Evolutionary conservation across 352 stramenopile species (phyloP).

Genomic region (Pythium aquatile): DNA sequence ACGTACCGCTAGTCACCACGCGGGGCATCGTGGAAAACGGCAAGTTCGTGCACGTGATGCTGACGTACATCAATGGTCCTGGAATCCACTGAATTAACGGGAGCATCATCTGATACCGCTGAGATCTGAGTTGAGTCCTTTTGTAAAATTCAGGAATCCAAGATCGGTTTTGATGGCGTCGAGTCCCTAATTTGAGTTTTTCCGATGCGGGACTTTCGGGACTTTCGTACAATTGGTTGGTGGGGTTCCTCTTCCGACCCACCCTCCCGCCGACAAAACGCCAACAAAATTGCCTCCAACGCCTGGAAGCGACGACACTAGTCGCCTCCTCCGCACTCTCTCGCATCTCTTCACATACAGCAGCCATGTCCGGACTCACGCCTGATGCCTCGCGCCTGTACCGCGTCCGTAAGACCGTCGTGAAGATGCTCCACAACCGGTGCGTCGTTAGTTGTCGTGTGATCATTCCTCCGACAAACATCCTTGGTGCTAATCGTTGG

Average conservation of each 20-base stretch:
- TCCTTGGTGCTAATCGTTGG: slow-evolving; percentile 22
- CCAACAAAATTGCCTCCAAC: background rate
- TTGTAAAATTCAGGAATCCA: slow-evolving; percentile 10
- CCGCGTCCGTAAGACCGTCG: slow-evolving; percentile 93
- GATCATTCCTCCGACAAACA: background rate
- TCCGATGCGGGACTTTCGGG: slow-evolving; percentile 14
- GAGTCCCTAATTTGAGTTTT: background rate
- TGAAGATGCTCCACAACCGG: slow-evolving; percentile 95
- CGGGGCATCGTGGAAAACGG: background rate
- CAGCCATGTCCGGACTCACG: slow-evolving; percentile 70
- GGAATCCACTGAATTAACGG: slow-evolving; percentile 9
- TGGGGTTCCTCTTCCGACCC: slow-evolving; percentile 11
- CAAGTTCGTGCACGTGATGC: slow-evolving; percentile 21
- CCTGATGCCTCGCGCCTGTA: slow-evolving; percentile 88
- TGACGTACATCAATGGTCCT: slow-evolving; percentile 20
- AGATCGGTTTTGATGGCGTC: background rate
- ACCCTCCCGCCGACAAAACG: background rate
- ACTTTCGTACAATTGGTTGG: slow-evolving; percentile 28
- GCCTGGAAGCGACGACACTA: background rate
- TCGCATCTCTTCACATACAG: background rate
- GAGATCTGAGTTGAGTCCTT: slow-evolving; percentile 2
- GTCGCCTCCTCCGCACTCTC: background rate
- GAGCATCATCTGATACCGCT: background rate
- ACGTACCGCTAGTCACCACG: slow-evolving; percentile 62
- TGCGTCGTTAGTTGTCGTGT: slow-evolving; percentile 23